Percentiles rank a stretch among this genome's conserved stretches.
Evolutionary conservation across 208 protist species (phyloP).

Genomic region (Leishmania arabica): DNA sequence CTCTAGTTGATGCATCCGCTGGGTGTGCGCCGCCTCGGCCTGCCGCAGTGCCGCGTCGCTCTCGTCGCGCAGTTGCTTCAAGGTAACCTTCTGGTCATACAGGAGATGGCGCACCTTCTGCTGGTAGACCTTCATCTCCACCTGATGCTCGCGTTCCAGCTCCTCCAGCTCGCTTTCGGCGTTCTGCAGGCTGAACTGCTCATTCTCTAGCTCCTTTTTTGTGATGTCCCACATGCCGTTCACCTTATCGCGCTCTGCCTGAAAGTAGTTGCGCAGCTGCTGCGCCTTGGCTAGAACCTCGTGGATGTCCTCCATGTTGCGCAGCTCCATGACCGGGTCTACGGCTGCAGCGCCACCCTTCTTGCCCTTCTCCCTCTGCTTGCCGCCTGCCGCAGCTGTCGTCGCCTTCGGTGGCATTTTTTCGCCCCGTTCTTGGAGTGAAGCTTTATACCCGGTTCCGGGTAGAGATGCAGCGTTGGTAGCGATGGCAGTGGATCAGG

Average conservation of each 20-base stretch:
- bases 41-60: slow-evolving; percentile 89
- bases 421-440: not conserved
- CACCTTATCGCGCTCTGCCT: slow-evolving; percentile 96
- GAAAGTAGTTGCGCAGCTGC: slow-evolving; percentile 96
- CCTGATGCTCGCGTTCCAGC: slow-evolving; percentile 93
- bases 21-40: slow-evolving; percentile 79
- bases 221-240: slow-evolving; percentile 93
- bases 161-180: slow-evolving; percentile 94
- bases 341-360: slow-evolving; percentile 23
- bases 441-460: not conserved
- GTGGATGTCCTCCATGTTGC: slow-evolving; percentile 64
- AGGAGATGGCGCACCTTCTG: slow-evolving; percentile 97
- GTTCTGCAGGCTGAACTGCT: slow-evolving; percentile 77
- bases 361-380: slow-evolving; percentile 33
- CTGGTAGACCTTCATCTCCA: slow-evolving; percentile 98
- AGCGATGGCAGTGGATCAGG: not conserved
- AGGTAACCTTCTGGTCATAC: slow-evolving; percentile 93
- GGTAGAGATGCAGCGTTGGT: not conserved
- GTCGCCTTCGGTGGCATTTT: slow-evolving; percentile 45
- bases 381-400: slow-evolving; percentile 17
- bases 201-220: slow-evolving; percentile 92
- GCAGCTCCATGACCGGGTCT: slow-evolving; percentile 46
- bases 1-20: slow-evolving; percentile 73
- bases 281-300: slow-evolving; percentile 87
- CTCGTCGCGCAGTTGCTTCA: slow-evolving; percentile 91